Base-by-base conservation (phyloP, 2,329 filamentous ascomycete genomes). In the Colletotrichum tamarilloi region DNA sequence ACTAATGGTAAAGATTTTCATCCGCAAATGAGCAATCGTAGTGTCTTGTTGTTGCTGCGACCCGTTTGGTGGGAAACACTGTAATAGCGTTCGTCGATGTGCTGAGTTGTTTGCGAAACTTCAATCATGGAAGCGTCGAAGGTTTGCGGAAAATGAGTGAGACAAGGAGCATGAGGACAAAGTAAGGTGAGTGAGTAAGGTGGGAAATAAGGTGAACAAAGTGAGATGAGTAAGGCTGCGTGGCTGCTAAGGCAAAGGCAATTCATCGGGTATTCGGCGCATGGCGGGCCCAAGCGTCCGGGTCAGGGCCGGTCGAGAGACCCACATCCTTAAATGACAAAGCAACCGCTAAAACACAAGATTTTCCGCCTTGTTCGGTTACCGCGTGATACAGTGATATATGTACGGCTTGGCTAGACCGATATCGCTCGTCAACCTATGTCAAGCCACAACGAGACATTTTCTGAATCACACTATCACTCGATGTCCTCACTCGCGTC, bases 191-290 rank as follows among this genome's bases (percentile, higher is more conserved):
- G 32, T 26, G 26, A 53, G 60, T 32, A 19, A 57, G 42, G 24
- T 60, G 49, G 7, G 11, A 19, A 24, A 63, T n/a, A 53, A 28
- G 68, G 32, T 42, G 46, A 49, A 56, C 19, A 28, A 28, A 12
- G 49, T 59, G 55, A 53, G 60, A 38, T 59, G 59, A 69, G 7
- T 53, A 67, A 62, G 46, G 30, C 22, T 53, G 19, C n/a, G 62
- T 56, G 46, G 30, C 22, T 53, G 19, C n/a, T 8, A 19, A 26
- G 60, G 7, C 16, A 38, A 35, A 49, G 69, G 55, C 14, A 64
- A 70, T 66, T 62, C 67, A 28, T 71, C 71, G 67, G 60, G 35
- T 71, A 64, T 60, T 57, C 67, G 71, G 71, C 67, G n/a, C 67
- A 60, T 28, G 22, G 35, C 46, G 70, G 32, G 65, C 42, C 71